Evolutionary conservation across 2,329 filamentous ascomycete genomes (phyloP), one percentile per base, ranked within the genome.

Genomic region (Ophiostoma triangulosporum): DNA sequence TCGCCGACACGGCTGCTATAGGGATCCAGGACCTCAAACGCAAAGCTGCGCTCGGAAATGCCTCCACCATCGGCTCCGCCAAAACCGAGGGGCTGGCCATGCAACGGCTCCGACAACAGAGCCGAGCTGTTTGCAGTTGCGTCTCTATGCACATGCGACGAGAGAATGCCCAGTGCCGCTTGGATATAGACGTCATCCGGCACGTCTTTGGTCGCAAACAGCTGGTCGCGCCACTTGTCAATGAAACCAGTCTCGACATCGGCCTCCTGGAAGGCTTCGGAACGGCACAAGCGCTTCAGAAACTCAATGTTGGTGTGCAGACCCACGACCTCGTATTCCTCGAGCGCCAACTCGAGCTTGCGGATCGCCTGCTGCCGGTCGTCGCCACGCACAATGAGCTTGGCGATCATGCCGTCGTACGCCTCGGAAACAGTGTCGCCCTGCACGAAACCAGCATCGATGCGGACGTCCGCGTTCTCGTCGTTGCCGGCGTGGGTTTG

Each of bases 331-430:
- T 98, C 88, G 64, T 97, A 98, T 48, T 88, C 78, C 59, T 88
- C 84, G 11, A 98, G 72, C 0, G 93, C 90, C 4, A 83, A 73
- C 35, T 82, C 80, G 56, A 98, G 75, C 66, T 88, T 94, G 55
- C 86, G 82, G 50, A 98, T 84, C 3, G 90, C 88, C 26, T 86
- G 84, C 64, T 85, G 78, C 56, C 93, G 78, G 54, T 84, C 84
- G 15, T 80, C 77, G 0, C 87, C 93, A 55, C 87, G 80, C 6
- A 97, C 88, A 61, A 98, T 98, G 51, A 98, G 78, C 70, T 98
- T 98, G 45, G 93, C 88, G 60, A 98, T 95, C 93, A 98, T 98
- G 27, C 93, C 93, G 62, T 98, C 93, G 67, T 98, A 98, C 53
- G 93, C 87, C 55, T 91, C 88, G 0, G 90, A 94, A 3, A 98